phyloP scores from a whole-genome alignment of 2,329 filamentous ascomycete species.

The Fusarium oligoseptatum region DNA sequence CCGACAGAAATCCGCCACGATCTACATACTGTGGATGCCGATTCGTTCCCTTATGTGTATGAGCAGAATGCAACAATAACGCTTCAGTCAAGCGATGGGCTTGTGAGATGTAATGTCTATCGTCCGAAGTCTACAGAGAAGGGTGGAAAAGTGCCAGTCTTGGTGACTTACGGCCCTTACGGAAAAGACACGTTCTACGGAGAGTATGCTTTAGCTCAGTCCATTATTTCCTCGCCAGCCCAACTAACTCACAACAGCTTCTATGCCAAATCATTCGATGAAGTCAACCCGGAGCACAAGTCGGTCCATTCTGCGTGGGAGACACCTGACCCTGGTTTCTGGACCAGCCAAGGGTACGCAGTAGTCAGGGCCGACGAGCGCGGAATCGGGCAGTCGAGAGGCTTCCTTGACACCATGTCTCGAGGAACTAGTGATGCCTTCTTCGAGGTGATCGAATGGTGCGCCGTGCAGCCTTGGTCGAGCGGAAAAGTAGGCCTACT shows the following conservation, averaged over 20 bases:
- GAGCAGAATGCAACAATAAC: neutral
- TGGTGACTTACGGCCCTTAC: neutral
- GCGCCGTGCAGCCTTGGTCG: conserved; percentile 53
- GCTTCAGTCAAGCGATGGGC: neutral
- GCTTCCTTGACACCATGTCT: neutral
- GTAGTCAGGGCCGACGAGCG: conserved; percentile 4
- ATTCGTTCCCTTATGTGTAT: neutral
- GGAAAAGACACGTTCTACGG: neutral
- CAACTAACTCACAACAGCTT: neutral
- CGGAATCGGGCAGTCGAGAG: neutral
- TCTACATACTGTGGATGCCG: neutral
- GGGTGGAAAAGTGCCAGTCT: neutral
- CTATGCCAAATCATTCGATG: neutral
- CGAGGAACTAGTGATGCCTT: neutral
- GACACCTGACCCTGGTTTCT: conserved; percentile 15
- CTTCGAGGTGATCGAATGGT: neutral
- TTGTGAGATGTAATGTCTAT: neutral
- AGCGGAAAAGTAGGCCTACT: conserved; percentile 61
- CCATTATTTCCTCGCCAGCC: neutral
- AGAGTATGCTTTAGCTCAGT: neutral
- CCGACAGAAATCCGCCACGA: neutral
- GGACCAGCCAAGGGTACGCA: conserved; percentile 9
- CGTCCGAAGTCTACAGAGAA: neutral
- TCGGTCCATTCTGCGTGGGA: conserved; percentile 11
- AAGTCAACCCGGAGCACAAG: conserved; percentile 7